Base-by-base conservation (phyloP, 768 basidiomycete genomes). In the Holtermannia corniformis region DNA sequence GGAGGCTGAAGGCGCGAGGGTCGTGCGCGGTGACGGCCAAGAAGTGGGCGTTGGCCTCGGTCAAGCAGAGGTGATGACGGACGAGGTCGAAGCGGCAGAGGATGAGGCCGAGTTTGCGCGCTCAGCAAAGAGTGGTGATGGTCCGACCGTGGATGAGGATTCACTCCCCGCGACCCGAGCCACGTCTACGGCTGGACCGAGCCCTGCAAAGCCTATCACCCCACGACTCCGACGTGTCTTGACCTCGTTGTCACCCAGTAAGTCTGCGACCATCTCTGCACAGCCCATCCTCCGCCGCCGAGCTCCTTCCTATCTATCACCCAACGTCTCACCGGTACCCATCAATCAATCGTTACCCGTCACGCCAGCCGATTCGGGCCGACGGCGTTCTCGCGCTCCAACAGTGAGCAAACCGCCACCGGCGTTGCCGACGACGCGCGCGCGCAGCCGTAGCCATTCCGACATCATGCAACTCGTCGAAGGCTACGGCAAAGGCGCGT, bases 401-500 rank as follows among this genome's bases (percentile, higher is more conserved):
- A 19, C 10, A 19, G 12, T 49, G 32, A 19, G 4, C 5, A 12
- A n/a, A 4, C 14, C 27, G 12, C 50, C 50, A 5, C 54, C 50
- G 1, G 51, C 40, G 19, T 47, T 47, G 24, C 51, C 51, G 1
- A 55, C 58, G 19, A 55, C 60, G 41, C 43, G 59, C 37, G 50
- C 52, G 10, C 52, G 68, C 27, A 63, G 61, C 27, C 44, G 57
- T 26, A 66, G 64, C 44, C 67, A 72, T 56, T 59, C 61, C 12
- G 68, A 72, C 49, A 68, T 72, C 16, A 55, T 61, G 28, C 40
- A 60, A 28, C 55, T 72, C 23, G 64, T 72, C 3, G 66, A 69
- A 27, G 62, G 68, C 4, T 72, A 72, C 52, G 57, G 60, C 4
- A 65, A 61, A 50, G 70, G 70, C 3, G 65, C 68, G 28, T 68